A percentile compares a stretch with the other conserved stretches of the same genome.
Conservation (phyloP, 495 filamentous ascomycete genomes). For the Sphaerosporella brunnea region DNA sequence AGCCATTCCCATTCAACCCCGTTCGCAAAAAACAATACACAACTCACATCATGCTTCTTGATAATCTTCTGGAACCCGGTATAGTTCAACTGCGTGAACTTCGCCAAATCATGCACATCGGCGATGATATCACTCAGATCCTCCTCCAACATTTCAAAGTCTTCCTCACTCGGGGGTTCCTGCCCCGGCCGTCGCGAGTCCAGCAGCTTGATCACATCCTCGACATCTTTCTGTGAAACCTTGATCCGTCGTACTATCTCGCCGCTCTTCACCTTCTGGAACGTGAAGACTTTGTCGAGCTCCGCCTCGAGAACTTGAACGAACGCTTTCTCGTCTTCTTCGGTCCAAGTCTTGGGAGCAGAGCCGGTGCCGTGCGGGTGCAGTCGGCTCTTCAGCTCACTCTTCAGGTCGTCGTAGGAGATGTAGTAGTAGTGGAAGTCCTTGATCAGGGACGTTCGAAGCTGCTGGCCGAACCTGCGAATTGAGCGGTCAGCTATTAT, state of each 20-base stretch:
- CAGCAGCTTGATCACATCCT: constrained; percentile 60
- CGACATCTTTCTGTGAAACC: constrained; percentile 70
- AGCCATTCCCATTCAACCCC: constrained; percentile 14
- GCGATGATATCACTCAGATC: constrained; percentile 95
- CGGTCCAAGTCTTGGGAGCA: constrained; percentile 56
- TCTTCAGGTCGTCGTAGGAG: constrained; percentile 84
- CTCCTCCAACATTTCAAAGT: constrained; percentile 86
- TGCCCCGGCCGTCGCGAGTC: constrained; percentile 35
- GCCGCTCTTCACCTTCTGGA: constrained; percentile 86
- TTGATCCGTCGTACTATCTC: constrained; percentile 84
- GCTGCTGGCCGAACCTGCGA: constrained; percentile 84
- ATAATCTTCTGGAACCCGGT: constrained; percentile 99
- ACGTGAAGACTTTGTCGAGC: constrained; percentile 89
- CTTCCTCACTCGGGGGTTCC: constrained; percentile 53
- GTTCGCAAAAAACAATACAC: constrained; percentile 7
- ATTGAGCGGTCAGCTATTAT: too few species aligned
- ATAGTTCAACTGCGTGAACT: constrained; percentile 97
- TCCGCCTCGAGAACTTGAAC: constrained; percentile 72
- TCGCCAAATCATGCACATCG: constrained; percentile 94
- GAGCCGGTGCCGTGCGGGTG: constrained; percentile 39
- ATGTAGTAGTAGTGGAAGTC: constrained; percentile 97
- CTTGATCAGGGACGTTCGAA: constrained; percentile 79
- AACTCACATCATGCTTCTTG: constrained; percentile 90
- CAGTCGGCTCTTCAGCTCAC: constrained; percentile 45
- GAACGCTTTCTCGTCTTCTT: constrained; percentile 81